Base-by-base conservation (phyloP, 2,329 filamentous ascomycete genomes). In the Venturia asperata region DNA sequence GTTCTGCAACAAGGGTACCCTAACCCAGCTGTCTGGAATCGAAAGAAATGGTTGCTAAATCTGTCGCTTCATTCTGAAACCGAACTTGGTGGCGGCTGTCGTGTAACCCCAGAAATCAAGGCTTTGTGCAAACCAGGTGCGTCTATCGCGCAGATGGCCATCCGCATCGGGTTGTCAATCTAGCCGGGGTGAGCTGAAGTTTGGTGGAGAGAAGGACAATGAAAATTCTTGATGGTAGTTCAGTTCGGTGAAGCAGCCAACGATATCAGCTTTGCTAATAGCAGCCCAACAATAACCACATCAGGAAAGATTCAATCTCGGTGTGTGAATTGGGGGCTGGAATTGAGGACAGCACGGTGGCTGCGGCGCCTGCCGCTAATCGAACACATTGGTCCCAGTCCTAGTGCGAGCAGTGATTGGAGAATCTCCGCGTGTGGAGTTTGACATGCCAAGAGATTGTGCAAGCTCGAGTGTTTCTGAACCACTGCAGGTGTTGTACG, bases 11-110 rank as follows among this genome's bases (percentile, higher is more conserved):
- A 37, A 58, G 52, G 52, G 27, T 58, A 58, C 15, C 15, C 52
- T 58, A 19, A 13, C 27, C 27, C 17, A 37, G 52, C 15, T 58
- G 27, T n/a, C 10, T 11, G 9, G 30, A 37, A n/a, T n/a, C 5
- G 52, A 58, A 17, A 17, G 7, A 45, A 58, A 58, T 58, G 15
- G 15, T n/a, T n/a, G 52, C 30, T 58, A 58, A 58, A 34, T 37
- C 30, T n/a, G 52, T 37, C 15, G 15, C 52, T 58, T 30, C 2
- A 37, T 58, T 4, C 30, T 58, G 52, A 58, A 58, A 58, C 52
- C 15, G 30, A 58, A 21, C 30, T 37, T 6, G 30, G 19, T 58
- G 52, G 52, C 52, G 52, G 21, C 52, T 58, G 52, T 58, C 11
- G 52, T 58, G 52, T 21, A 58, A 58, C 27, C 30, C 30, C 30